phyloP scores from a whole-genome alignment of 2,329 filamentous ascomycete genomes.

The Pleoardoris graminearum region DNA sequence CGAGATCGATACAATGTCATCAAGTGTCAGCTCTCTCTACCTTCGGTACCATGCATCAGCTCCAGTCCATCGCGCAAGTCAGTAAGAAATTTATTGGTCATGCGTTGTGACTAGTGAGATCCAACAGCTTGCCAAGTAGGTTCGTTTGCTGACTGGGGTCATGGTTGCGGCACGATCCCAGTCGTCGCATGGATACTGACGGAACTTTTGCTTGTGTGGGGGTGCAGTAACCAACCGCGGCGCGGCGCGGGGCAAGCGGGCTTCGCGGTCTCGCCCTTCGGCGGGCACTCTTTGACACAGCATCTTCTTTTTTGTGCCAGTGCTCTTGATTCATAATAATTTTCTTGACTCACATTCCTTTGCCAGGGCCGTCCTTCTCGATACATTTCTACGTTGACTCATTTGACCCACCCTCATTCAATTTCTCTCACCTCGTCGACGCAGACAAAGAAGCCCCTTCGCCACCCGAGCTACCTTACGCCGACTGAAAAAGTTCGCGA shows the following conservation, averaged over 20 bases:
- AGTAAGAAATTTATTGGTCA: background rate
- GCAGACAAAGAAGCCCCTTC: background rate
- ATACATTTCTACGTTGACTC: background rate
- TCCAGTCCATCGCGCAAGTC: too few relatives aligned
- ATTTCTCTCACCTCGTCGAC: background rate
- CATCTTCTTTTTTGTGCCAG: constrained; percentile 8
- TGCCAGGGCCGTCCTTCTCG: background rate
- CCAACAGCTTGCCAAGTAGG: constrained; percentile 1
- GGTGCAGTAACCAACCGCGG: constrained; percentile 1
- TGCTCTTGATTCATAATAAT: background rate
- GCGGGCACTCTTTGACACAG: background rate
- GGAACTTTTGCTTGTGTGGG: constrained; percentile 5
- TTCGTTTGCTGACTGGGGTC: background rate
- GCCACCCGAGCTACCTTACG: background rate
- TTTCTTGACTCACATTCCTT: constrained; percentile 6
- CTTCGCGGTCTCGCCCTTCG: constrained; percentile 5
- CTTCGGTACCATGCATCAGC: too few relatives aligned
- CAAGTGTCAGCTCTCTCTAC: too few relatives aligned
- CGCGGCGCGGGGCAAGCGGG: background rate
- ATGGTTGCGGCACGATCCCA: constrained; percentile 3
- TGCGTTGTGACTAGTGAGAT: background rate
- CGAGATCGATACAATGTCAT: background rate
- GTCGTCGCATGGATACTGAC: constrained; percentile 1
- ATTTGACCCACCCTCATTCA: background rate
- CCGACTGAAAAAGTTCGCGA: background rate